Evolutionary conservation across 1,284 basidiomycete species (phyloP).

Genomic region (Porodaedalea pini): DNA sequence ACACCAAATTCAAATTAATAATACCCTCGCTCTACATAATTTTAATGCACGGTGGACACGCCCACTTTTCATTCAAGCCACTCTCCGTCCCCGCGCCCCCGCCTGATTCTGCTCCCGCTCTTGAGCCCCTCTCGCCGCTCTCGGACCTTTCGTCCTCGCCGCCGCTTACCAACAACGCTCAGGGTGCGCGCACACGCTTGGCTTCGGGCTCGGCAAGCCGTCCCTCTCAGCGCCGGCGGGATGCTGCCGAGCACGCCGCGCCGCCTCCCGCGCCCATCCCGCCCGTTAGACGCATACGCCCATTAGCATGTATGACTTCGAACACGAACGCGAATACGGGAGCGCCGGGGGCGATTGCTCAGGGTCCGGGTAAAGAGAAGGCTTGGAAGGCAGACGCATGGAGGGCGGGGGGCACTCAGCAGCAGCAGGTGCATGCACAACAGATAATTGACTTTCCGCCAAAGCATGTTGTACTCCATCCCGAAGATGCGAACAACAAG

Average conservation of each 20-base stretch:
- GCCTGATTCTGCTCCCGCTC: constrained; percentile 11
- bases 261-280: constrained; percentile 36
- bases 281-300: constrained; percentile 22
- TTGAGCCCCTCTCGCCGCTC: constrained; percentile 25
- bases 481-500: constrained; percentile 66
- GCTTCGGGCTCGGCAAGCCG: constrained; percentile 42
- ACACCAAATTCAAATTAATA: background rate
- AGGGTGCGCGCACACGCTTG: constrained; percentile 55
- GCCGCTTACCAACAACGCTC: constrained; percentile 30
- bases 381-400: constrained; percentile 11
- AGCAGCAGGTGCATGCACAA: constrained; percentile 20
- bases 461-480: constrained; percentile 59
- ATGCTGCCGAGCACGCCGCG: constrained; percentile 34
- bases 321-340: constrained; percentile 7
- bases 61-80: constrained; percentile 38
- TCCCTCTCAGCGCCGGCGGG: constrained; percentile 47
- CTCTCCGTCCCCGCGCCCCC: constrained; percentile 7
- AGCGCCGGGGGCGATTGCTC: background rate
- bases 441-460: constrained; percentile 51
- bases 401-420: constrained; percentile 18
- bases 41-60: constrained; percentile 18
- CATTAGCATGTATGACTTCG: constrained; percentile 12
- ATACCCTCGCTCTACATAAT: background rate
- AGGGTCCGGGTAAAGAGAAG: background rate
- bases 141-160: constrained; percentile 27